Conservation (phyloP, 1,139 yeast species). For the Meyerozyma sp. region DNA sequence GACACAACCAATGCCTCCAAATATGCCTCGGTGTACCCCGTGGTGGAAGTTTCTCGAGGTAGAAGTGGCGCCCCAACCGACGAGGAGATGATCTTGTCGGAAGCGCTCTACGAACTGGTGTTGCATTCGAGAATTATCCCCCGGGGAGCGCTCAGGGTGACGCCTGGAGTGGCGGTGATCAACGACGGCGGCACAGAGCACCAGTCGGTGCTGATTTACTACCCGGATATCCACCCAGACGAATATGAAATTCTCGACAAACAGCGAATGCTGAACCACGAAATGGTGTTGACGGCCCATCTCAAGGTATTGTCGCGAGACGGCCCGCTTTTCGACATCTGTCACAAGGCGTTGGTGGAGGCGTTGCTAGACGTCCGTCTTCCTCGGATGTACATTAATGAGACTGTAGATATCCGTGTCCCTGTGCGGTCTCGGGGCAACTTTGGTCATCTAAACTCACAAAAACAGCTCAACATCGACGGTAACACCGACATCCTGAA, state of each 20-base stretch:
- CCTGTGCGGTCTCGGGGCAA: conserved; percentile 50
- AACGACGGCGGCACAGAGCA: conserved; percentile 26
- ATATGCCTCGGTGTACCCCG: conserved; percentile 61
- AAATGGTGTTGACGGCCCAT: conserved; percentile 67
- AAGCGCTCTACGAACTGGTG: conserved; percentile 55
- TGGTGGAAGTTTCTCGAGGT: conserved; percentile 77
- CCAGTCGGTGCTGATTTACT: conserved; percentile 20
- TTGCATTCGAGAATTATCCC: conserved; percentile 52
- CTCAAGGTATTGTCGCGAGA: conserved; percentile 74
- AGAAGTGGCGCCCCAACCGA: conserved; percentile 78
- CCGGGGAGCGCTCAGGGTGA: conserved; percentile 38
- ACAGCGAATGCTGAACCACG: conserved; percentile 29
- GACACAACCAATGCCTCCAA: conserved; percentile 18
- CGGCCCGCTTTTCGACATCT: conserved; percentile 77
- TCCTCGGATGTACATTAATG: conserved; percentile 65
- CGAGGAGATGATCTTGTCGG: conserved; percentile 83
- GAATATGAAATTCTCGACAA: conserved; percentile 18
- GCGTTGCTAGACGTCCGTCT: conserved; percentile 59
- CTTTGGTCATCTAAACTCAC: conserved; percentile 41
- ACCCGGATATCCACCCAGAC: conserved; percentile 31
- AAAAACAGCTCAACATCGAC: conserved; percentile 26
- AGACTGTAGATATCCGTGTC: conserved; percentile 46
- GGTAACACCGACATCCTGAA: conserved; percentile 16
- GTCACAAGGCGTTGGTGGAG: conserved; percentile 62
- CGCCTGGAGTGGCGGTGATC: conserved; percentile 48